Evolutionary conservation across 768 basidiomycete species (phyloP).

Genomic region (Amylocystis lapponica): DNA sequence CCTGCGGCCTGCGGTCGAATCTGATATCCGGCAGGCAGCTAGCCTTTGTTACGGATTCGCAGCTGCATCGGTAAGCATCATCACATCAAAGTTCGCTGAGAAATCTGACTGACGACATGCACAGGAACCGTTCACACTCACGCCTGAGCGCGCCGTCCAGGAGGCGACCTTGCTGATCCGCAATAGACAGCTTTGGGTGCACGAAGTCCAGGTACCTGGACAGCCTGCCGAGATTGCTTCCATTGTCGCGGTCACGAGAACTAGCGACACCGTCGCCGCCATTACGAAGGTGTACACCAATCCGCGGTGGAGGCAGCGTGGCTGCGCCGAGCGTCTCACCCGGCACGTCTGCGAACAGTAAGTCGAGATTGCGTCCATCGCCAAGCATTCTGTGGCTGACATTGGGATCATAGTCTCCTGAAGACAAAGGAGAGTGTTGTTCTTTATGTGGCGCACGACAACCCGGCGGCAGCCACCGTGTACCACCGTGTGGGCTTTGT

Average conservation of each 20-base stretch:
- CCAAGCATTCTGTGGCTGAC: not conserved
- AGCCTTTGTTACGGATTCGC: slow-evolving; percentile 53
- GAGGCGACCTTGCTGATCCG: slow-evolving; percentile 50
- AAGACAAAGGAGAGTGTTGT: slow-evolving; percentile 43
- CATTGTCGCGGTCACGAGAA: slow-evolving; percentile 64
- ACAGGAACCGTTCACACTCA: slow-evolving; percentile 53
- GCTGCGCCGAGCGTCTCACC: slow-evolving; percentile 60
- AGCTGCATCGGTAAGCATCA: slow-evolving; percentile 43
- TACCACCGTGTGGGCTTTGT: slow-evolving; percentile 65
- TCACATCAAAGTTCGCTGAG: not conserved
- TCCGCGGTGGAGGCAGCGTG: slow-evolving; percentile 41
- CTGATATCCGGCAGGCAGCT: slow-evolving; percentile 34
- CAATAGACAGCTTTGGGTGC: slow-evolving; percentile 54
- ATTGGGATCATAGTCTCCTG: slow-evolving; percentile 25
- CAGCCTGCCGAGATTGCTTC: slow-evolving; percentile 43
- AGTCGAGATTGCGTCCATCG: slow-evolving; percentile 17
- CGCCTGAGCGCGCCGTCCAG: slow-evolving; percentile 30
- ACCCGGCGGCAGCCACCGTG: slow-evolving; percentile 46
- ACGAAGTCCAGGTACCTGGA: slow-evolving; percentile 32
- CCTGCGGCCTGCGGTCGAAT: slow-evolving; percentile 37
- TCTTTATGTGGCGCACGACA: slow-evolving; percentile 59
- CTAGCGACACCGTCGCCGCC: slow-evolving; percentile 48
- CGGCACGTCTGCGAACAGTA: slow-evolving; percentile 51
- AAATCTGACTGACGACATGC: not conserved
- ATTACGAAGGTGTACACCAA: slow-evolving; percentile 72